Conservation (phyloP, 129 eudicot genomes). For the Scalesia atractyloides region DNA sequence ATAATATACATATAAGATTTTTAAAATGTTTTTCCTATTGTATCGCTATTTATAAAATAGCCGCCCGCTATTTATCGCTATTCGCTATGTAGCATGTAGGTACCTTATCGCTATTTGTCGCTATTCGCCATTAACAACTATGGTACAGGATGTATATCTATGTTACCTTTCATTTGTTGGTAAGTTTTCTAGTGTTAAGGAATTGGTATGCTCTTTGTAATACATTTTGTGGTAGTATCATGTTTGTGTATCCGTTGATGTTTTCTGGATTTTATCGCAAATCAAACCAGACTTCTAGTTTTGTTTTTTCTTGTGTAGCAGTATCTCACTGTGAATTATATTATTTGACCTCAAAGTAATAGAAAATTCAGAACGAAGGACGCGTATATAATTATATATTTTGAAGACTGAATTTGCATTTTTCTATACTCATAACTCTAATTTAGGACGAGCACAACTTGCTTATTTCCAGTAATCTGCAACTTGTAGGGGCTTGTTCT, state of each 20-base stretch:
- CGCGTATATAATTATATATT: too few species aligned
- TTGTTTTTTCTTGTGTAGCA: not conserved
- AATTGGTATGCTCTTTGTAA: not conserved
- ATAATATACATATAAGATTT: too few species aligned
- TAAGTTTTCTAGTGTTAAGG: conserved; percentile 26
- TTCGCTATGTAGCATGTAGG: too few species aligned
- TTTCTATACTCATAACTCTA: too few species aligned
- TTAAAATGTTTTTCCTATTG: too few species aligned
- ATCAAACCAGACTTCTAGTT: conserved; percentile 2
- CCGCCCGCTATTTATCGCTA: too few species aligned
- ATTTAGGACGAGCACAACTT: not conserved
- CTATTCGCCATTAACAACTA: too few species aligned
- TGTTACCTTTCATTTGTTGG: conserved; percentile 61
- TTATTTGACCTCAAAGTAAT: too few species aligned
- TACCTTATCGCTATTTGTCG: too few species aligned
- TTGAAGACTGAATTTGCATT: too few species aligned
- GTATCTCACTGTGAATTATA: not conserved
- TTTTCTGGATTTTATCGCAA: not conserved
- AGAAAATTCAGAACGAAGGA: too few species aligned
- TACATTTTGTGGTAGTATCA: not conserved
- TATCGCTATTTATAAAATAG: too few species aligned
- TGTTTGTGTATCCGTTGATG: not conserved
- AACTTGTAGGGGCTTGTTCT: conserved; percentile 12
- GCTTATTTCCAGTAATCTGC: conserved; percentile 1
- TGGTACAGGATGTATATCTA: conserved; percentile 52